Evolutionary conservation across 176 grass and related monocot species (phyloP), one percentile per base, ranked within the genome.

Genomic region (Elaeis guineensis): DNA sequence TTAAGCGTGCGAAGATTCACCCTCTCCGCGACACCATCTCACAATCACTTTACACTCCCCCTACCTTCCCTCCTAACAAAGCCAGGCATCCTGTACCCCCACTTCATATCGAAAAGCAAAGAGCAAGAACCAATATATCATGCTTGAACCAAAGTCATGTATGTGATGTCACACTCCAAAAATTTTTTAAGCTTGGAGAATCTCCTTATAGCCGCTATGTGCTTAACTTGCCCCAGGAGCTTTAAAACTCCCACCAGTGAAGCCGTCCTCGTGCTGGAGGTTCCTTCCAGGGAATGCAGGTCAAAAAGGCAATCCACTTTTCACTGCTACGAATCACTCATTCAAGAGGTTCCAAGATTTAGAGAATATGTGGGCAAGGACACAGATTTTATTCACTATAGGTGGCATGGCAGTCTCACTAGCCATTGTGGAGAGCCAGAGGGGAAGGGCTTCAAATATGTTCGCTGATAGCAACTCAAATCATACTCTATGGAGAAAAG

Each of bases 301-400:
- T 89, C 79, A 86, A 86, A 44, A 95, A 95, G 66, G 79, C 57
- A 66, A 50, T 58, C 69, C 61, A 69, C 85, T 86, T 95, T 95
- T 78, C 68, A 53, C 69, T 52, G 72, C 25, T 71, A 57, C 71
- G 60, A 56, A 83, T 74, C 79, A 73, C 77, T 64, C 71, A 61
- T 71, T 32, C 66, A 66, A 82, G 35, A 52, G 76, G 77, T 65
- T 76, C 61, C 32, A 44, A 84, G 83, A 96, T 85, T 79, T 90
- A 85, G 80, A 72, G 86, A 88, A 87, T 85, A 89, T 83, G 55
- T 79, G 70, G 79, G 60, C 24, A 20, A 59, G 78, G 65, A 65
- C 81, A 64, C 51, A 73, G 89, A 94, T 93, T 93, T 80, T 88
- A 93, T 93, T 93, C 80, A 79, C 66, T 59, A 55, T 67, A 44